A percentile compares a stretch with the other conserved stretches of the same genome.
phyloP scores from a whole-genome alignment of 106 monocot genomes.

The Apostasia ramifera region DNA sequence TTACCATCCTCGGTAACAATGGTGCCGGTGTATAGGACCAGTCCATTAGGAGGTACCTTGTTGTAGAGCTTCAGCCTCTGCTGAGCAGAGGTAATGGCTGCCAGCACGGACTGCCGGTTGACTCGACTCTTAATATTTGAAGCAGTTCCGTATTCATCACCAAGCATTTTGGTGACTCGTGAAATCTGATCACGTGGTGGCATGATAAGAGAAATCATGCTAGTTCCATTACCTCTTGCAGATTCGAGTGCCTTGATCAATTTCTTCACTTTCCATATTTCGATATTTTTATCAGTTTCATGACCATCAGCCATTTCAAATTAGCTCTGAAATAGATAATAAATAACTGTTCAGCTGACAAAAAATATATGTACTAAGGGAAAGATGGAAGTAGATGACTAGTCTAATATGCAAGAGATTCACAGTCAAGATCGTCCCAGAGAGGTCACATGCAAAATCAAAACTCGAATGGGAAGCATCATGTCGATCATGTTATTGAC shows the following conservation, averaged over 20 bases:
- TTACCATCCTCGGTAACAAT: constrained; percentile 20
- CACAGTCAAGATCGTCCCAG: too few species aligned
- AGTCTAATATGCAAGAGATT: not conserved
- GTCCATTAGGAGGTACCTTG: constrained; percentile 18
- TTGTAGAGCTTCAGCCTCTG: constrained; percentile 21
- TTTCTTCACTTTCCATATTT: constrained; percentile 25
- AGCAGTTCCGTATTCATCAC: constrained; percentile 26
- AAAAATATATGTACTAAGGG: too few species aligned
- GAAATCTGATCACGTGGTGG: constrained; percentile 17
- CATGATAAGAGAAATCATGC: constrained; percentile 27
- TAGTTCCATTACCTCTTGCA: constrained; percentile 23
- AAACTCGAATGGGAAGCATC: too few species aligned
- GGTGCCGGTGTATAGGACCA: constrained; percentile 19
- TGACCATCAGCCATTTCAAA: constrained; percentile 10
- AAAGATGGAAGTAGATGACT: not conserved
- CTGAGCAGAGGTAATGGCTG: constrained; percentile 21
- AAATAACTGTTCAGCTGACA: not conserved
- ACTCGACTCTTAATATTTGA: constrained; percentile 22
- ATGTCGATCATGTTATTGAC: too few species aligned
- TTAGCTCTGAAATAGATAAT: not conserved
- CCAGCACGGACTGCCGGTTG: constrained; percentile 19
- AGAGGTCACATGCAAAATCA: too few species aligned
- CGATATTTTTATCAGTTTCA: constrained; percentile 19
- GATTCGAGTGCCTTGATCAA: constrained; percentile 18
- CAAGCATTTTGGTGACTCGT: constrained; percentile 20